A percentile compares a stretch with the other conserved stretches of the same genome.
phyloP scores from a whole-genome alignment of 2,329 filamentous ascomycete species.

The Apiospora sp. region DNA sequence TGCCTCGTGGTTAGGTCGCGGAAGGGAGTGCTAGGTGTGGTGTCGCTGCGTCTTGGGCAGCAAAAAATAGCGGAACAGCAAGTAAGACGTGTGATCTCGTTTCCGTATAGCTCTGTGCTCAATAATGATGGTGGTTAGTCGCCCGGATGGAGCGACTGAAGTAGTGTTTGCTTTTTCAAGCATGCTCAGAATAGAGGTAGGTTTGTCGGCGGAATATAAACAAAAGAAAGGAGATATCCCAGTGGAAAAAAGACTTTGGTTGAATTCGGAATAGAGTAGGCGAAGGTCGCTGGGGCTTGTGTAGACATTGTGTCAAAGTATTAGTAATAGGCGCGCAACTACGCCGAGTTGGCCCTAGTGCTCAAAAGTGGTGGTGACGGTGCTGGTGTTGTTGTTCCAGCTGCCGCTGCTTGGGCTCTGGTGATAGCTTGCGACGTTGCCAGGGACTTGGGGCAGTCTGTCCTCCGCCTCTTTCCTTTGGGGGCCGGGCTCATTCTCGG shows the following conservation, averaged over 20 bases:
- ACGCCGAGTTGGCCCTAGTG: conserved; percentile 39
- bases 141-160: neutral
- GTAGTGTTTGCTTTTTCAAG: neutral
- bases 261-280: conserved; percentile 20
- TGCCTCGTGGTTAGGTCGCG: neutral
- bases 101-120: conserved; percentile 9
- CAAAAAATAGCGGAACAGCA: conserved; percentile 10
- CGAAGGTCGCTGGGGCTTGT: neutral
- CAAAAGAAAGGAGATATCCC: conserved; percentile 22
- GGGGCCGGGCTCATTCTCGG: conserved; percentile 85
- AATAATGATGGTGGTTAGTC: neutral
- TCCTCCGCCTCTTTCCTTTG: conserved; percentile 89
- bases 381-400: neutral
- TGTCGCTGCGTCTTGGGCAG: neutral
- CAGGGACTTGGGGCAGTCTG: conserved; percentile 40
- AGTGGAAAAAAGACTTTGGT: conserved; percentile 24
- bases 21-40: neutral
- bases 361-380: conserved; percentile 26
- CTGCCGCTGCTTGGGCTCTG: conserved; percentile 27
- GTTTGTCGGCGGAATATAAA: conserved; percentile 20
- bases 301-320: conserved; percentile 1
- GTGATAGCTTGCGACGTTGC: conserved; percentile 27
- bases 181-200: neutral
- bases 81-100: conserved; percentile 15
- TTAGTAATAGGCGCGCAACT: neutral